phyloP scores from a whole-genome alignment of 345 rosid genomes.

The Anastatica hierochuntica region DNA sequence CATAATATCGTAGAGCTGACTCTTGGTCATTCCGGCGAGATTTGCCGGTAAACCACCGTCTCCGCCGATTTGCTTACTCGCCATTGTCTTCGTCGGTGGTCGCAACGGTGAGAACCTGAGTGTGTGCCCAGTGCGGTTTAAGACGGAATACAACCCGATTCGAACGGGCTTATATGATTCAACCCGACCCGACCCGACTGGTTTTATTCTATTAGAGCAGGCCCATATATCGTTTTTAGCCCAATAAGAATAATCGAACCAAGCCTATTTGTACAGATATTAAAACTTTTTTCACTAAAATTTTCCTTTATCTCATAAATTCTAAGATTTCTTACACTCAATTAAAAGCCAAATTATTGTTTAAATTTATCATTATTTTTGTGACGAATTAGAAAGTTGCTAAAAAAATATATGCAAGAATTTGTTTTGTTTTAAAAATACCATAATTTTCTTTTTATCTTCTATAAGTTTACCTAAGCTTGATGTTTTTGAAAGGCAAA shows the following conservation, averaged over 20 bases:
- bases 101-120: background rate
- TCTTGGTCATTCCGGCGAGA: conserved; percentile 89
- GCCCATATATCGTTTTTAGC: background rate
- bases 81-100: conserved; percentile 35
- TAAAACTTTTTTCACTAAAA: too few species aligned
- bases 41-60: conserved; percentile 57
- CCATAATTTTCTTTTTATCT: too few species aligned
- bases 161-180: conserved; percentile 4
- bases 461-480: too few species aligned
- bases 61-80: conserved; percentile 58
- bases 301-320: too few species aligned
- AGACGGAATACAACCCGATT: background rate
- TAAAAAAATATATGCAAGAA: too few species aligned
- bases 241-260: background rate
- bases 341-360: too few species aligned
- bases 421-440: too few species aligned
- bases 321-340: too few species aligned
- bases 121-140: background rate
- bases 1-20: conserved; percentile 89
- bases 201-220: background rate
- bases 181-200: too few species aligned
- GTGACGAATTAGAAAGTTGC: too few species aligned
- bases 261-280: background rate
- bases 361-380: too few species aligned
- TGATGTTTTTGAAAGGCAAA: too few species aligned